These are phyloP conservation scores for Globisporangium paroecandrum DNA, from an alignment of 352 stramenopile species.

Conservation along the genomic window DNA sequence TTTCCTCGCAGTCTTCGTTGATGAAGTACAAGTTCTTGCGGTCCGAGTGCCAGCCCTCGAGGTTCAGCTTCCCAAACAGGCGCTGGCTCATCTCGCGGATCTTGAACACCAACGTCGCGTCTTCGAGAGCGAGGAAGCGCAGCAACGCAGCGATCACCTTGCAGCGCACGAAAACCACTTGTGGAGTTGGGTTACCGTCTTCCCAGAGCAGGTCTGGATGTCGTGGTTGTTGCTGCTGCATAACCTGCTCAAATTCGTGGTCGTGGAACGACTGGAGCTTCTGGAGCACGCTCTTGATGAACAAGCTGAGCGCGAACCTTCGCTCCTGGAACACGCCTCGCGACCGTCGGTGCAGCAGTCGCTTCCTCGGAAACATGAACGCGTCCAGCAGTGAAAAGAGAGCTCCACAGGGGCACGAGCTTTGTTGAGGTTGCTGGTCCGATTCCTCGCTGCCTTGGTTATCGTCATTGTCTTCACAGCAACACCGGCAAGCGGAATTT, in stretches of 20 bases:
- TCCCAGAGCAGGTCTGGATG: slow-evolving; percentile 1
- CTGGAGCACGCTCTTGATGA: slow-evolving; percentile 30
- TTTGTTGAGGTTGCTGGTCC: slow-evolving; percentile 27
- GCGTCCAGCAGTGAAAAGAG: slow-evolving; percentile 36
- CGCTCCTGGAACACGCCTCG: slow-evolving; percentile 28
- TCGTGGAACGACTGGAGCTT: slow-evolving; percentile 31
- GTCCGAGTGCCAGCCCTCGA: slow-evolving; percentile 45
- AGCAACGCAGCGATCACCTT: slow-evolving; percentile 38
- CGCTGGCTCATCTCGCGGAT: slow-evolving; percentile 25
- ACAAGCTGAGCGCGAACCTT: slow-evolving; percentile 21
- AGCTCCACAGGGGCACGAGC: slow-evolving; percentile 59
- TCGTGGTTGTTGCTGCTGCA: slow-evolving; percentile 8
- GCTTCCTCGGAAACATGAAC: slow-evolving; percentile 50
- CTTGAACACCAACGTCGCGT: slow-evolving; percentile 22
- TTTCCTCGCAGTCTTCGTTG: slow-evolving; percentile 1
- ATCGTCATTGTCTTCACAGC: slow-evolving; percentile 9
- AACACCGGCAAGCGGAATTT: slow-evolving; percentile 29
- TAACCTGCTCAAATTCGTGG: slow-evolving; percentile 23
- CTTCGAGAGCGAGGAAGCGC: slow-evolving; percentile 33
- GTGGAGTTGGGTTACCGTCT: neutral
- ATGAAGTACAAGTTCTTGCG: slow-evolving; percentile 18
- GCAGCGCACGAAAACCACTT: slow-evolving; percentile 20
- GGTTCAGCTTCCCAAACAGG: slow-evolving; percentile 30
- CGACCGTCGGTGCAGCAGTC: slow-evolving; percentile 47
- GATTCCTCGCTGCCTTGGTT: neutral